Base-by-base conservation (phyloP, 768 basidiomycete genomes). In the Lactifluus hygrophoroides region DNA sequence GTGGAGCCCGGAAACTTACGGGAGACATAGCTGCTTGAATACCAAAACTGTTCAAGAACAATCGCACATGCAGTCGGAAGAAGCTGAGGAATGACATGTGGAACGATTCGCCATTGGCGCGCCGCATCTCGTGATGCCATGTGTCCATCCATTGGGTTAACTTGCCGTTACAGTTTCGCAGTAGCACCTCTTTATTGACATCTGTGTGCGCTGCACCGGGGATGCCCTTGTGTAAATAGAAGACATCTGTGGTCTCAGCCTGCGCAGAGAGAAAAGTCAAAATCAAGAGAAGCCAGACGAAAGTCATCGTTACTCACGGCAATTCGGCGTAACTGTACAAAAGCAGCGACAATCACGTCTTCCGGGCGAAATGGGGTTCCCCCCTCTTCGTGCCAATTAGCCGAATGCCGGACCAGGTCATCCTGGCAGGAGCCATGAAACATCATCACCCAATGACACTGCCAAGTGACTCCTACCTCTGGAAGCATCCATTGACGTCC, bases 401-500 rank as follows among this genome's bases (percentile, higher is more conserved):
- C 72, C 4, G 86, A 79, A 65, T 86, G 77, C 59, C 85, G 78
- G 58, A 91, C 80, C 57, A 90, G 77, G 54, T 90, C 88, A 66
- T 88, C 87, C 74, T 77, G 57, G 47, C 10, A 5, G 50, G 46
- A 55, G 32, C 11, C n/a, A 43, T 67, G 52, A 67, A 60, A 50
- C 44, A 11, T 19, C 8, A 38, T 50, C 38, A 25, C 16, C 28
- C 42, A 8, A 16, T 19, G 25, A 4, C 43, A 34, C 28, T 27
- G 25, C 49, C 25, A 57, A 11, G 10, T 35, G 10, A 37, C 58
- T 14, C 38, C 17, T 25, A 78, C 77, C 74, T 91, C 90, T 9
- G 86, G 88, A 19, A 93, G 77, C 90, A 92, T 92, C 88, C 88
- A 91, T 59, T 82, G 83, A 43, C 86, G 77, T 48, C 90, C 90